phyloP scores from a whole-genome alignment of 352 stramenopile species.

The Thalassiosira livingstoniorum region DNA sequence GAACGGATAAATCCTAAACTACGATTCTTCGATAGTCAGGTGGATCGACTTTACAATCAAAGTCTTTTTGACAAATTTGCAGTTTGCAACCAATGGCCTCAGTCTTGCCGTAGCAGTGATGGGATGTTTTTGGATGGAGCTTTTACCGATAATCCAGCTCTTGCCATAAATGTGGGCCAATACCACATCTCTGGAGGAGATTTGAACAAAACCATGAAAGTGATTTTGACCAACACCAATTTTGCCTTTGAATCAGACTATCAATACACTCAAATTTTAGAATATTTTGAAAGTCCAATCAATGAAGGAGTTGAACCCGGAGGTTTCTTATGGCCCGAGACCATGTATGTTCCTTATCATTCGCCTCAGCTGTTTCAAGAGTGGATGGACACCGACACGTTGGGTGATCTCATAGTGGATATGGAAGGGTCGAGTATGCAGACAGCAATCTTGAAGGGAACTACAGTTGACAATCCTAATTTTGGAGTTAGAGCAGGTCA shows the following conservation, averaged over 20 bases:
- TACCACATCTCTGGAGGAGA: slow-evolving; percentile 20
- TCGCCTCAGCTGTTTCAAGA: slow-evolving; percentile 56
- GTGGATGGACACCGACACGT: slow-evolving; percentile 15
- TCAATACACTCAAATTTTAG: slow-evolving; percentile 35
- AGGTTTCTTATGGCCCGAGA: slow-evolving; percentile 41
- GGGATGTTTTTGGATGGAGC: slow-evolving; percentile 31
- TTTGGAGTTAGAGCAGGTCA: slow-evolving; percentile 41
- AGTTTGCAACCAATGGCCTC: slow-evolving; percentile 51
- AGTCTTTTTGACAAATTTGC: slow-evolving; percentile 30
- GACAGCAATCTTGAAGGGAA: slow-evolving; percentile 42
- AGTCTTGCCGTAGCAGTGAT: slow-evolving; percentile 26
- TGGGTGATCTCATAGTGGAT: slow-evolving; percentile 30
- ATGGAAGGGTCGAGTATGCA: slow-evolving; percentile 41
- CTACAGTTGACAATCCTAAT: slow-evolving; percentile 51
- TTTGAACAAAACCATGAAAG: slow-evolving; percentile 40
- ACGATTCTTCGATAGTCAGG: background rate
- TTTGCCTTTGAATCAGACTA: slow-evolving; percentile 17
- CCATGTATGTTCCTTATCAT: slow-evolving; percentile 23
- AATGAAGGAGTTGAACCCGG: slow-evolving; percentile 47
- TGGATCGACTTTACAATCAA: slow-evolving; percentile 21
- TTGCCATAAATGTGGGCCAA: slow-evolving; percentile 46
- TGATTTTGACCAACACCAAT: slow-evolving; percentile 55
- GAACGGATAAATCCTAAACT: too few species aligned
- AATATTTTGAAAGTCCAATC: slow-evolving; percentile 43
- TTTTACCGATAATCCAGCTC: slow-evolving; percentile 37